phyloP scores from a whole-genome alignment of 331 rosid species.

The Rhamnella rubrinervis region DNA sequence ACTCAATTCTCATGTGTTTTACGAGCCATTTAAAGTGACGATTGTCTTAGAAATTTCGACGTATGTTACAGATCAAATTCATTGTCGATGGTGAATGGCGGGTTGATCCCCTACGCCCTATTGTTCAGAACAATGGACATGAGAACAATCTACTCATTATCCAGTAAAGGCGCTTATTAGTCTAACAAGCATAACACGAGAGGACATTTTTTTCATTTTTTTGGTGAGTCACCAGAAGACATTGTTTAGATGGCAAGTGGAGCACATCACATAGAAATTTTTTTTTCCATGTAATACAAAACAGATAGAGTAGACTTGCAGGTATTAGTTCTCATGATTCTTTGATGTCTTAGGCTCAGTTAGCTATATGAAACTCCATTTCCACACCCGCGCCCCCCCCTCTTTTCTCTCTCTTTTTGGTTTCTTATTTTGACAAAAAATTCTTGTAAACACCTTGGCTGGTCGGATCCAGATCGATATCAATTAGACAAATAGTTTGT shows the following conservation, averaged over 20 bases:
- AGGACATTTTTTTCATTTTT: too few relatives aligned
- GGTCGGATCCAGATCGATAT: neutral
- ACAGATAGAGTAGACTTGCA: slow-evolving; percentile 20
- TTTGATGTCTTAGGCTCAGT: slow-evolving; percentile 19
- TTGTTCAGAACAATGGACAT: slow-evolving; percentile 50
- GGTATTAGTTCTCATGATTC: slow-evolving; percentile 27
- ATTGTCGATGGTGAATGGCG: slow-evolving; percentile 92
- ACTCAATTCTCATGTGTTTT: neutral
- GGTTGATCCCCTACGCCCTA: slow-evolving; percentile 76
- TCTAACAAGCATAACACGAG: too few relatives aligned
- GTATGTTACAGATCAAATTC: slow-evolving; percentile 72
- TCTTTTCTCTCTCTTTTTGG: neutral
- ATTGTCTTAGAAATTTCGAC: slow-evolving; percentile 1
- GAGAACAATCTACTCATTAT: slow-evolving; percentile 68
- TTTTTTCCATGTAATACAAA: slow-evolving; percentile 12
- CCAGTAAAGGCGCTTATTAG: slow-evolving; percentile 23
- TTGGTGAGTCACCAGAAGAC: too few relatives aligned
- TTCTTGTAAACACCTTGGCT: neutral
- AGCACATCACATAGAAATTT: too few relatives aligned
- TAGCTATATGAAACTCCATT: slow-evolving; percentile 4
- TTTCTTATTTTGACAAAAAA: neutral
- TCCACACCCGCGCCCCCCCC: too few relatives aligned
- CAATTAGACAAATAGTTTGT: neutral
- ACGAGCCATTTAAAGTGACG: neutral
- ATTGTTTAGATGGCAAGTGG: neutral